A percentile compares a stretch with the other conserved stretches of the same genome.
These are phyloP conservation scores for Halophytophthora batemanensis DNA, from an alignment of 352 stramenopile species.

Conservation along the genomic window DNA sequence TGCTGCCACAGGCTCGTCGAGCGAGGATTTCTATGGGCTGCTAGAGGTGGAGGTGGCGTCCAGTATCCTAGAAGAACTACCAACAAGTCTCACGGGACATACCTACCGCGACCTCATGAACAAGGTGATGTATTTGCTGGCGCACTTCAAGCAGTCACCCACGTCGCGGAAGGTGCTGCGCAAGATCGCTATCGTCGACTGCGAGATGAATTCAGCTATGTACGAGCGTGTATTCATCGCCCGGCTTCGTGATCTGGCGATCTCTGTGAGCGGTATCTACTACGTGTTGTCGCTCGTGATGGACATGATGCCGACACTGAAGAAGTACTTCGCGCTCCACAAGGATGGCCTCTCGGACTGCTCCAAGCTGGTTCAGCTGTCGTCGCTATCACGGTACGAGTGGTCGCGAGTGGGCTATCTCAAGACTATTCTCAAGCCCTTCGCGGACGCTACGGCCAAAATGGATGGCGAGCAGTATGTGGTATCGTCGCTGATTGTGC, in stretches of 20 bases:
- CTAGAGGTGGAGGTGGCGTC: slow-evolving; percentile 29
- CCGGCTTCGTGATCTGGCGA: slow-evolving; percentile 27
- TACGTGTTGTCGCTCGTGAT: slow-evolving; percentile 42
- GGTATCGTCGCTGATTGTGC: slow-evolving; percentile 64
- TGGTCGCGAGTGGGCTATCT: slow-evolving; percentile 65
- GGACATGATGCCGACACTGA: slow-evolving; percentile 52
- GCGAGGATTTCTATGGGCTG: slow-evolving; percentile 25
- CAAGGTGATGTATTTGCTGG: slow-evolving; percentile 63
- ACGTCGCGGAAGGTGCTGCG: slow-evolving; percentile 41
- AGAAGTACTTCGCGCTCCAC: slow-evolving; percentile 66
- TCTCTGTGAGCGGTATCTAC: slow-evolving; percentile 51
- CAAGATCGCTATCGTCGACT: slow-evolving; percentile 47
- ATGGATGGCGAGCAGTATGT: slow-evolving; percentile 58
- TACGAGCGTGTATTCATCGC: slow-evolving; percentile 49
- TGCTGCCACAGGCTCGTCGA: slow-evolving; percentile 6
- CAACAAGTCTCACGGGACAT: slow-evolving; percentile 58
- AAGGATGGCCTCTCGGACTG: slow-evolving; percentile 54
- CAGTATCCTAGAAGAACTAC: slow-evolving; percentile 53
- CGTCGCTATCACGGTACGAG: slow-evolving; percentile 62
- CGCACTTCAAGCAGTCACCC: slow-evolving; percentile 62
- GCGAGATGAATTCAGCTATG: slow-evolving; percentile 30
- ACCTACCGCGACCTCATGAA: slow-evolving; percentile 61
- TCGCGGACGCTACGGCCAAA: slow-evolving; percentile 57
- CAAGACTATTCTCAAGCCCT: slow-evolving; percentile 61
- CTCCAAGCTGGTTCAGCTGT: slow-evolving; percentile 68